Evolutionary conservation across 345 rosid species (phyloP), one percentile per base, ranked within the genome.

Genomic region (Acer yangbiense): DNA sequence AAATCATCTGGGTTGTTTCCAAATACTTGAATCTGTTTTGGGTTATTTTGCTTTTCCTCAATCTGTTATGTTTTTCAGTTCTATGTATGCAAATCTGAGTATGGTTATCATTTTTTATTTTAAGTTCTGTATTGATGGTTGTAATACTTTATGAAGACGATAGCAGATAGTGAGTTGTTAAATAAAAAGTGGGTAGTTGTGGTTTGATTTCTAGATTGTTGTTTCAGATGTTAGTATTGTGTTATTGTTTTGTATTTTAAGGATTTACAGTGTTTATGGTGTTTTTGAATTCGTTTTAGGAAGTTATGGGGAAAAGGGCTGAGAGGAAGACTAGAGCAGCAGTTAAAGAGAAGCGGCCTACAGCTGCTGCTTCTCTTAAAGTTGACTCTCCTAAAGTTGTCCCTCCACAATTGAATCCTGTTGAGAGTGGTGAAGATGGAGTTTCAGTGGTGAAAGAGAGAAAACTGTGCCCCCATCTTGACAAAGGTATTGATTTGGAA

Each of bases 251-350:
- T 79, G 11, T 72, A 58, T 13, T 18, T 70, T 54, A 67, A 72
- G 74, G 70, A 62, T 69, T 66, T 14, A 25, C 69, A 14, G 32
- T 76, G 48, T 80, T 75, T n/a, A 10, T 76, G 65, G 21, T 72
- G 82, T n/a, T 61, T 58, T 54, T 74, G 78, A 71, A 54, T 84
- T 80, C 23, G 74, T 72, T 81, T 20, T 77, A 88, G 87, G 85
- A 80, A 74, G 77, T 76, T 57, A 97, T 97, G 99, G 99, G 96
- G 85, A 97, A 93, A 89, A 93, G 83, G 78, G 90, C 84, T 55
- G 90, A 90, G 92, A 97, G 85, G 87, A 93, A 86, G 87, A 83
- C 82, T 50, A 90, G 94, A 82, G 72, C 86, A 13, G 86, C 89
- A 68, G 76, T 84, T 9, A 91, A 86, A 86, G 96, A 86, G 82